phyloP scores from a whole-genome alignment of 2,329 filamentous ascomycete species.

The Colletotrichum magnum region DNA sequence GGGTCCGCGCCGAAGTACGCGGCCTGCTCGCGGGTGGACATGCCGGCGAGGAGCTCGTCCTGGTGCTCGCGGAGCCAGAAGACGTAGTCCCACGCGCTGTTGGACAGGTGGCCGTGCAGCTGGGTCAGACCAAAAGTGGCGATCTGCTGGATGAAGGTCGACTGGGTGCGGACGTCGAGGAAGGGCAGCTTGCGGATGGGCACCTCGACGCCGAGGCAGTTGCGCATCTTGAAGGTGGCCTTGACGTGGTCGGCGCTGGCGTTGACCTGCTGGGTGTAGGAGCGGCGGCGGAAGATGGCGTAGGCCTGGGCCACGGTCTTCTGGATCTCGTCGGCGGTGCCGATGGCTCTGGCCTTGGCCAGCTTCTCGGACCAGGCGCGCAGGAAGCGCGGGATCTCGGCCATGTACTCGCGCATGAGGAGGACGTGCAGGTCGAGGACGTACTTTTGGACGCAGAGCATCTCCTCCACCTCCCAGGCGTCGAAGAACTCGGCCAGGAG shows the following conservation, averaged over 20 bases:
- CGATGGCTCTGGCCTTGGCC: neutral
- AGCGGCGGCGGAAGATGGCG: too few species aligned
- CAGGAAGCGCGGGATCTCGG: neutral
- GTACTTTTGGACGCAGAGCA: slow-evolving; percentile 17
- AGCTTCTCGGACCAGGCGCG: neutral
- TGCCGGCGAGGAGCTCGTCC: neutral
- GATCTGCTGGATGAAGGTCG: slow-evolving; percentile 16
- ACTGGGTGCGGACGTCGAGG: slow-evolving; percentile 5
- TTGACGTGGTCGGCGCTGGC: too few species aligned
- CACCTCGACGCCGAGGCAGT: neutral
- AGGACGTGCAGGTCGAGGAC: neutral
- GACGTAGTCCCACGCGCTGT: neutral
- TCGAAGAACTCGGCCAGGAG: slow-evolving; percentile 1
- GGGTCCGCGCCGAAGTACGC: neutral
- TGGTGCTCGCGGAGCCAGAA: neutral
- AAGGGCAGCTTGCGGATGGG: slow-evolving; percentile 1
- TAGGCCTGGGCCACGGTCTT: neutral
- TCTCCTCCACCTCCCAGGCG: slow-evolving; percentile 24
- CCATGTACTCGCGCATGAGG: slow-evolving; percentile 1
- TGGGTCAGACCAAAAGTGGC: slow-evolving; percentile 18
- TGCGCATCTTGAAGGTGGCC: neutral
- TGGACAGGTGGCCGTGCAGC: neutral
- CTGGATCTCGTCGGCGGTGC: neutral
- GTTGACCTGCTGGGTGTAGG: too few species aligned
- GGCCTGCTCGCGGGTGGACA: neutral